Evolutionary conservation across 1,284 basidiomycete species (phyloP), one percentile per base, ranked within the genome.

Genomic region (Cryptococcus sp.): DNA sequence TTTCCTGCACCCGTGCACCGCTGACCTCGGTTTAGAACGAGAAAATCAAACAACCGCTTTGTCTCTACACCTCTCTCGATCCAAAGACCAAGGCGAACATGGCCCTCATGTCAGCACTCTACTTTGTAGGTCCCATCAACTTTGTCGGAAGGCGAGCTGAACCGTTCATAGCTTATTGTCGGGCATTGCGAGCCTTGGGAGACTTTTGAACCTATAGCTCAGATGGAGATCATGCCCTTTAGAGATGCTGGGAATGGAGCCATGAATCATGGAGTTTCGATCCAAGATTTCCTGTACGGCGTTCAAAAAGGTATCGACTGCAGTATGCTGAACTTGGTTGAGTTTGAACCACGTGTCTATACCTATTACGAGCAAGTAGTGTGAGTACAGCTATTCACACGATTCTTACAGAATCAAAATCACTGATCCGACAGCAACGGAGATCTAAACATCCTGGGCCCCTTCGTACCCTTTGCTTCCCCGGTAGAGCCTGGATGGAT

Each of bases 391-490:
- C 7, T 8, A 32, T 13, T 35, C 15, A 15, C 30, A 15, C 13
- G 49, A 33, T 35, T 46, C n/a, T 30, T n/a, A 49, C 5, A 1
- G 49, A 33, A n/a, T n/a, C 1, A 31, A 5, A 46, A 33, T 41
- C 44, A 38, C 23, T 23, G 23, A 23, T 23, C 23, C 23, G 23
- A 37, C 14, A 79, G 79, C 44, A 93, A 96, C 69, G 96, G 96
- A 4, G 96, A 99, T 74, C 94, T 95, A 86, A 99, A 99, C 72
- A 91, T 97, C 74, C 89, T 91, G 11, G 76, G 74, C 4, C 44
- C 83, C 59, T 95, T 94, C 73, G 89, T 98, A 63, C 94, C 96
- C 7, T 98, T 99, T 68, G 96, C 96, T 1, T 94, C 90, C 0
- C 96, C 95, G 0, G 84, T 90, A 58, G 93, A 76, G 47, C 38